Evolutionary conservation across 2,329 filamentous ascomycete species (phyloP).

Genomic region (Xylaria sp.): DNA sequence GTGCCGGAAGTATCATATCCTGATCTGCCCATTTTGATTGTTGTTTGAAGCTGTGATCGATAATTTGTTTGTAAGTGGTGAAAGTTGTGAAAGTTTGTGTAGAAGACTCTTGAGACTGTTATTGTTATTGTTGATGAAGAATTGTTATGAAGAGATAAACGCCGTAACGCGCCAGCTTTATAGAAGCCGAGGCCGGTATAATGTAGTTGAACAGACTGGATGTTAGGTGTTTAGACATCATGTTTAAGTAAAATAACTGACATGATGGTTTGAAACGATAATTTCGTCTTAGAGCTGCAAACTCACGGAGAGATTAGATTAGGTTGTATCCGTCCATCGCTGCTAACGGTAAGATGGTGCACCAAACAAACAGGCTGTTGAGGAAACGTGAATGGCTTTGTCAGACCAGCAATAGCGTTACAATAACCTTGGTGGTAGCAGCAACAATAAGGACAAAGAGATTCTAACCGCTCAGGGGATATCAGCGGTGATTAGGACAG

Average conservation of each 20-base stretch:
- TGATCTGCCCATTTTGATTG: neutral
- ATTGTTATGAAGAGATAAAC: neutral
- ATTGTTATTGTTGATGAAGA: neutral
- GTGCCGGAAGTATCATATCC: slow-evolving; percentile 1
- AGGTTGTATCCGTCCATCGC: no score
- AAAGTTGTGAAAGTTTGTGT: neutral
- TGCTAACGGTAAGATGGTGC: neutral
- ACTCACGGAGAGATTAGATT: no score
- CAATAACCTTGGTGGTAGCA: neutral
- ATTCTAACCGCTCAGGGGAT: neutral
- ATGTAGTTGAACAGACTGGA: neutral
- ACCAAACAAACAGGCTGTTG: neutral
- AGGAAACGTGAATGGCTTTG: neutral
- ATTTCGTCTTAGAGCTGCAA: neutral
- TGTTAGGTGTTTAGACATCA: neutral
- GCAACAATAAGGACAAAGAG: neutral
- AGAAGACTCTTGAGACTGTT: neutral
- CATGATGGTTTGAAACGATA: neutral
- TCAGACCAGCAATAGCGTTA: neutral
- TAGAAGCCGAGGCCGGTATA: neutral
- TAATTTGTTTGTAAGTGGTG: neutral
- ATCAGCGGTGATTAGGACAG: neutral
- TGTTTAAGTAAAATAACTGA: neutral
- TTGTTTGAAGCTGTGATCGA: neutral
- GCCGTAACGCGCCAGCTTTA: neutral